phyloP scores from a whole-genome alignment of 805 yeast species.

The Candida odintsovae region DNA sequence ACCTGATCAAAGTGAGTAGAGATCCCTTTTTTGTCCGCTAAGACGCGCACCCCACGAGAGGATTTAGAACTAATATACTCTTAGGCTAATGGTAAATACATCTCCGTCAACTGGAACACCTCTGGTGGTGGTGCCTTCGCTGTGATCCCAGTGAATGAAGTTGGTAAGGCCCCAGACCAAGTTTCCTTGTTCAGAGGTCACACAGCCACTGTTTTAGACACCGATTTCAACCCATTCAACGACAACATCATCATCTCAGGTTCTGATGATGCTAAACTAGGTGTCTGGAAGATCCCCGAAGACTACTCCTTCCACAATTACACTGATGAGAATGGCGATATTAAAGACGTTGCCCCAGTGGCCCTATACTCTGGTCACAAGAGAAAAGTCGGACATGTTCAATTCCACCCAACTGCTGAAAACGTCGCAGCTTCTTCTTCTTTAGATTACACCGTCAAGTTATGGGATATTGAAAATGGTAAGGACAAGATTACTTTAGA shows the following conservation, averaged over 20 bases:
- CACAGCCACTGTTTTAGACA: slow-evolving; percentile 90
- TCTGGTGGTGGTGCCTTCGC: slow-evolving; percentile 99
- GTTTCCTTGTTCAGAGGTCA: slow-evolving; percentile 95
- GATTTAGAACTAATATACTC: not conserved
- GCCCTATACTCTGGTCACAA: slow-evolving; percentile 78
- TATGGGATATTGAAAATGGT: slow-evolving; percentile 84
- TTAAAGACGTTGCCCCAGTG: slow-evolving; percentile 65
- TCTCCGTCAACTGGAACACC: slow-evolving; percentile 87
- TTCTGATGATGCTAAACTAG: slow-evolving; percentile 76
- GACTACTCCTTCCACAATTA: slow-evolving; percentile 67
- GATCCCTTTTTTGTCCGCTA: not conserved
- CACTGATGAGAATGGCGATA: slow-evolving; percentile 46
- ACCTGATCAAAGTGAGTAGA: slow-evolving; percentile 53
- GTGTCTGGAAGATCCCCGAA: slow-evolving; percentile 84
- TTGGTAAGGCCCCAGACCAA: slow-evolving; percentile 89
- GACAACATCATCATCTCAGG: slow-evolving; percentile 68
- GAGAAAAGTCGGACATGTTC: slow-evolving; percentile 89
- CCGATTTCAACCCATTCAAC: slow-evolving; percentile 92
- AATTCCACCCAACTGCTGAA: slow-evolving; percentile 83
- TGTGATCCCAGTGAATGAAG: slow-evolving; percentile 77
- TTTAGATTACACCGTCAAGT: slow-evolving; percentile 81
- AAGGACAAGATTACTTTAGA: slow-evolving; percentile 64
- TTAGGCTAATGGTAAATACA: slow-evolving; percentile 71
- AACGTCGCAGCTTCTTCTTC: slow-evolving; percentile 87
- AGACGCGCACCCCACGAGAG: not conserved